Evolutionary conservation across 139 green algal species (phyloP).

Genomic region (Auxenochlorella pyrenoidosa): DNA sequence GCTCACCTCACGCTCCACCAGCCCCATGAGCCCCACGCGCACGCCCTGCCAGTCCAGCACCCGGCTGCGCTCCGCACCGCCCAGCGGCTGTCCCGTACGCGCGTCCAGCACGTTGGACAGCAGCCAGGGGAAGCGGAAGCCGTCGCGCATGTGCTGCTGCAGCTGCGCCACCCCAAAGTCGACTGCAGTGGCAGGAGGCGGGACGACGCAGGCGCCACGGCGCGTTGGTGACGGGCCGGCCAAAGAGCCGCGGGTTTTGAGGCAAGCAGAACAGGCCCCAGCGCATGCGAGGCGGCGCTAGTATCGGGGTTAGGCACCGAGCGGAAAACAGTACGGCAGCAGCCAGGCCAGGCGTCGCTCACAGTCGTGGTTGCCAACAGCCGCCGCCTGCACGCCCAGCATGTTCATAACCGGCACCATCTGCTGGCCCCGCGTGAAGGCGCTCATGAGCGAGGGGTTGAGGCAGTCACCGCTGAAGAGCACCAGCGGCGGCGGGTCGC

Average conservation of each 20-base stretch:
- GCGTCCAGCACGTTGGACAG: conserved; percentile 80
- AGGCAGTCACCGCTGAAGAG: conserved; percentile 83
- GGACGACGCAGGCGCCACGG: not conserved
- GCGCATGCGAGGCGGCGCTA: too few species aligned
- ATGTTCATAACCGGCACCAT: conserved; percentile 85
- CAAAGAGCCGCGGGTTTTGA: too few species aligned
- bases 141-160: conserved; percentile 48
- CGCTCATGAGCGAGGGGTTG: conserved; percentile 76
- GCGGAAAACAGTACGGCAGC: too few species aligned
- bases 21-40: conserved; percentile 72
- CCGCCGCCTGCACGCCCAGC: conserved; percentile 61
- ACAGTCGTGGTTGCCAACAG: conserved; percentile 30
- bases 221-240: too few species aligned
- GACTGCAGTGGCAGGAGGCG: conserved; percentile 28
- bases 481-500: conserved; percentile 59
- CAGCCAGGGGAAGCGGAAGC: conserved; percentile 84
- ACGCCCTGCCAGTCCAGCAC: conserved; percentile 52
- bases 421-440: conserved; percentile 78
- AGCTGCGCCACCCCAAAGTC: conserved; percentile 60
- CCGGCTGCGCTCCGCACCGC: conserved; percentile 23
- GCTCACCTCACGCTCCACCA: conserved; percentile 82
- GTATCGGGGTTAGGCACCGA: too few species aligned
- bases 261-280: too few species aligned
- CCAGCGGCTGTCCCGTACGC: conserved; percentile 58
- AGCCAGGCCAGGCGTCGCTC: not conserved